Conservation (phyloP, 495 filamentous ascomycete species). For the Aspergillus olivimuriae region DNA sequence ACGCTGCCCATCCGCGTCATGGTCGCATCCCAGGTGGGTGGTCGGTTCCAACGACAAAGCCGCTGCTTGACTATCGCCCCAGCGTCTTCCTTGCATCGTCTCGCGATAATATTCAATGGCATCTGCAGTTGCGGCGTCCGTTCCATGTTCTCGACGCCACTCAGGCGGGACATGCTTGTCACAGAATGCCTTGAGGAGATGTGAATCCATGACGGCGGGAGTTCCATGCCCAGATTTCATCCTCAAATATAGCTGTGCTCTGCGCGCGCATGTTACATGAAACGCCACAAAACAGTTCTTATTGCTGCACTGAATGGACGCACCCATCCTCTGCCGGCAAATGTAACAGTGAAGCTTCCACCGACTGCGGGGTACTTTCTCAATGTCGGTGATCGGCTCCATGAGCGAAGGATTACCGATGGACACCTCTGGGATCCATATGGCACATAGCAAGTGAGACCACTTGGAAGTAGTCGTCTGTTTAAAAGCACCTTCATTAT, state of each 20-base stretch:
- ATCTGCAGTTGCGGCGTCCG: slow-evolving; percentile 56
- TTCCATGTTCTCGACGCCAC: slow-evolving; percentile 81
- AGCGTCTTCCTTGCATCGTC: slow-evolving; percentile 77
- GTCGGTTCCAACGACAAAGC: slow-evolving; percentile 71
- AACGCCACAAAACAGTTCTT: slow-evolving; percentile 97
- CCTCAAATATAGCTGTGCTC: slow-evolving; percentile 83
- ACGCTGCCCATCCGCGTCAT: slow-evolving; percentile 28
- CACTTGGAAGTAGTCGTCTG: slow-evolving; percentile 92
- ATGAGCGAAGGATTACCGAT: slow-evolving; percentile 96
- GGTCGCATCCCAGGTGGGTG: slow-evolving; percentile 44
- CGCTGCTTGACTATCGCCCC: slow-evolving; percentile 85
- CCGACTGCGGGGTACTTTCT: slow-evolving; percentile 87
- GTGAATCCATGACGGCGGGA: slow-evolving; percentile 77
- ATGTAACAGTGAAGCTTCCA: slow-evolving; percentile 97
- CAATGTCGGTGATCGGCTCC: slow-evolving; percentile 96
- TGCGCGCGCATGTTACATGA: slow-evolving; percentile 91
- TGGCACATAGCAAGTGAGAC: slow-evolving; percentile 92
- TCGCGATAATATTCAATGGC: slow-evolving; percentile 78
- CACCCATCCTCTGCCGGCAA: slow-evolving; percentile 94
- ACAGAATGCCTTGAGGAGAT: slow-evolving; percentile 87
- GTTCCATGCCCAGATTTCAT: slow-evolving; percentile 89
- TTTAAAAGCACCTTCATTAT: slow-evolving; percentile 96
- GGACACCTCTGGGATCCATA: slow-evolving; percentile 97
- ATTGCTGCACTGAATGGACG: slow-evolving; percentile 97
- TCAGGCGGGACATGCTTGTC: slow-evolving; percentile 92